Conservation (phyloP, 2,329 filamentous ascomycete species). For the Penicillium hordei region DNA sequence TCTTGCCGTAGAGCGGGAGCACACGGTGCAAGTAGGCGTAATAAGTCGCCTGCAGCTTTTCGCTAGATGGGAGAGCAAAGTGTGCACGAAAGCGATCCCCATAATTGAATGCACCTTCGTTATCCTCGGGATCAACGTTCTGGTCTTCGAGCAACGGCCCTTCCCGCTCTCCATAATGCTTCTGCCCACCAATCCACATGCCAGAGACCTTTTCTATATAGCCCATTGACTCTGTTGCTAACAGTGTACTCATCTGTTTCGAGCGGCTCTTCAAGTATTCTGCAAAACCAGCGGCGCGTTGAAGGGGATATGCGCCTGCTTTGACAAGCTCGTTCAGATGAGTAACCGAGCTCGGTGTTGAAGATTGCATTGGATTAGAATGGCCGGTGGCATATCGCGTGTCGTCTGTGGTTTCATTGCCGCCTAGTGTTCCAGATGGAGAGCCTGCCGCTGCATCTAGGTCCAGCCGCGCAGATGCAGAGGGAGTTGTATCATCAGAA, state of each 20-base stretch:
- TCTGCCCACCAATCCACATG: constrained; percentile 90
- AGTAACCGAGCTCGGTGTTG: constrained; percentile 38
- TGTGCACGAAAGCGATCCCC: constrained; percentile 77
- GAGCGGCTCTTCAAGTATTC: constrained; percentile 78
- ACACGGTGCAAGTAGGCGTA: constrained; percentile 91
- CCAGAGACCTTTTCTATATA: constrained; percentile 96
- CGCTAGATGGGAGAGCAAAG: constrained; percentile 81
- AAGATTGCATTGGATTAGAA: constrained; percentile 26
- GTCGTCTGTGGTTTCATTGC: constrained; percentile 15
- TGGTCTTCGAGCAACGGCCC: constrained; percentile 66
- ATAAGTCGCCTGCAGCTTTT: constrained; percentile 83
- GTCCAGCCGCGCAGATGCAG: constrained; percentile 28
- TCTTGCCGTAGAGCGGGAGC: constrained; percentile 89
- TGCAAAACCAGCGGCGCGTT: constrained; percentile 78
- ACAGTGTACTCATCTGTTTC: constrained; percentile 74
- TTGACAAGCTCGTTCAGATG: constrained; percentile 60
- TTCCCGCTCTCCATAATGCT: constrained; percentile 79
- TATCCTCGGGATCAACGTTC: constrained; percentile 56
- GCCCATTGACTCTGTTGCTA: constrained; percentile 90
- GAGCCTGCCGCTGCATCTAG: constrained; percentile 5
- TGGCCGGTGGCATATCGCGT: constrained; percentile 21
- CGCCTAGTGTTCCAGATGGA: background rate
- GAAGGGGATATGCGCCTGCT: constrained; percentile 72
- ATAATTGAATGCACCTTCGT: constrained; percentile 54
- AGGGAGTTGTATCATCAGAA: constrained; percentile 40